phyloP scores from a whole-genome alignment of 805 yeast genomes.

The Nakazawaea molendinolei region DNA sequence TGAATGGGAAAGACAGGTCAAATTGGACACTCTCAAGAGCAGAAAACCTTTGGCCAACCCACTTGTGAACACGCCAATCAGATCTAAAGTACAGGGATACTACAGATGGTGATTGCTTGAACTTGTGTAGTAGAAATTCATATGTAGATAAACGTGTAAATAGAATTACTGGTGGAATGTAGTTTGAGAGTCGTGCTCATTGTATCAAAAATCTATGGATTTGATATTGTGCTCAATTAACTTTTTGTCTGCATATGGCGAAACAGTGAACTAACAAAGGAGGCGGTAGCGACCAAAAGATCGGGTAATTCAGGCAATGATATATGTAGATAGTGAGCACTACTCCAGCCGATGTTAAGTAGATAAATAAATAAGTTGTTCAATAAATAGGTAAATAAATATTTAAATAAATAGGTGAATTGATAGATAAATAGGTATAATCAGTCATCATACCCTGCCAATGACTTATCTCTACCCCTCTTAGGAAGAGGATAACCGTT shows the following conservation, averaged over 20 bases:
- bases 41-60: slow-evolving; percentile 33
- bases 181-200: neutral
- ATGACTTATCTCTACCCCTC: slow-evolving; percentile 41
- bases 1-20: slow-evolving; percentile 49
- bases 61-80: slow-evolving; percentile 36
- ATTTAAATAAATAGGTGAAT: too few species aligned
- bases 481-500: slow-evolving; percentile 49
- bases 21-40: slow-evolving; percentile 24
- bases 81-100: slow-evolving; percentile 43
- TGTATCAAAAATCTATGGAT: too few species aligned
- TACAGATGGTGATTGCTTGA: slow-evolving; percentile 42
- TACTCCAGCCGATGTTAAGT: too few species aligned
- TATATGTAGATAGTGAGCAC: too few species aligned
- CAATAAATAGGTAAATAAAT: slow-evolving; percentile 1
- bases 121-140: neutral
- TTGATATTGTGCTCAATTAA: too few species aligned
- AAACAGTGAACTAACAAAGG: too few species aligned
- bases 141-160: slow-evolving; percentile 14
- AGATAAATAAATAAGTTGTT: slow-evolving; percentile 11
- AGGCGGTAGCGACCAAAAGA: too few species aligned
- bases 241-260: too few species aligned
- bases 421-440: slow-evolving; percentile 4
- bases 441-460: slow-evolving; percentile 52
- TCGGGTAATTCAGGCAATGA: too few species aligned
- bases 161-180: slow-evolving; percentile 1